These are phyloP conservation scores for Vaccinium darrowii DNA, from an alignment of 148 eudicot species.

Conservation along the genomic window DNA sequence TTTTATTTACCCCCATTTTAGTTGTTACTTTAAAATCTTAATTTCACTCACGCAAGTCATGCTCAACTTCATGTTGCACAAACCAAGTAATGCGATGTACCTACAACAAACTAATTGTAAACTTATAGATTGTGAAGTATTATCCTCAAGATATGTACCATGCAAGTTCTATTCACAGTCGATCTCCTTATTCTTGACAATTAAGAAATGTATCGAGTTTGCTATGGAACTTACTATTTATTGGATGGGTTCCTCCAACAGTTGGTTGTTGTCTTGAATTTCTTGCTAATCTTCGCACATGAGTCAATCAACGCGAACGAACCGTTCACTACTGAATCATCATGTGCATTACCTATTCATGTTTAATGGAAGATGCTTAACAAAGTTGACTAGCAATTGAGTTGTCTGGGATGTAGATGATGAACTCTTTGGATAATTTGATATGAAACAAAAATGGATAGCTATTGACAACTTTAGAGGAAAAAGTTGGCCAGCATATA, in stretches of 20 bases:
- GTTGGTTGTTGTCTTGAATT: background rate
- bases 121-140: background rate
- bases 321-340: background rate
- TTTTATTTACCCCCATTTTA: background rate
- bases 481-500: too few species aligned
- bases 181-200: background rate
- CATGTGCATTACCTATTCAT: background rate
- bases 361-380: background rate
- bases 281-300: background rate
- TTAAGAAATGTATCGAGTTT: background rate
- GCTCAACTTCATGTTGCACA: background rate
- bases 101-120: background rate
- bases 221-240: background rate
- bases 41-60: background rate
- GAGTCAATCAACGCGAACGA: background rate
- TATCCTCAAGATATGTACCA: background rate
- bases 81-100: background rate
- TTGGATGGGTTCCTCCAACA: background rate
- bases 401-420: background rate
- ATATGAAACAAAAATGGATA: background rate
- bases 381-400: background rate
- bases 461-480: background rate
- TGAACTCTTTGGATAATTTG: background rate
- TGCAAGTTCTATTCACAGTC: background rate
- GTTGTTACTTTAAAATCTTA: background rate